Conservation (phyloP, 2,329 filamentous ascomycete genomes). For the Cyphellophora europaea region DNA sequence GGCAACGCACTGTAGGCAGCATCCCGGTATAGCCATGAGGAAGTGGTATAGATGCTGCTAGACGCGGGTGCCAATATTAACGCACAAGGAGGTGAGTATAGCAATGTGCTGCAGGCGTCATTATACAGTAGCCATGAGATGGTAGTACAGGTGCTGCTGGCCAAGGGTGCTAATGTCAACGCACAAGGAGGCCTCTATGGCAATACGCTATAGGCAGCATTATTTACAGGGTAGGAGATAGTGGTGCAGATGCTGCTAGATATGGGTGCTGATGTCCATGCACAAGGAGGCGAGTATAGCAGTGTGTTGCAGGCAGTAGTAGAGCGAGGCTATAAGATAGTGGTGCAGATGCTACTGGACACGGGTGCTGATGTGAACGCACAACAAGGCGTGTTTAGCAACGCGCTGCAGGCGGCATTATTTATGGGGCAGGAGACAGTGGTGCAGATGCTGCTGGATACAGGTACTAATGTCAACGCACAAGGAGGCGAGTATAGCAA, state of each 20-base stretch:
- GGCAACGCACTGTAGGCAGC: slow-evolving; percentile 14
- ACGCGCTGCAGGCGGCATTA: slow-evolving; percentile 15
- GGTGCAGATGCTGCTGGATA: slow-evolving; percentile 12
- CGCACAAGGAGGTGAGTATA: slow-evolving; percentile 6
- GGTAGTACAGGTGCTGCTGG: slow-evolving; percentile 7
- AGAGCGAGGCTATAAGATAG: slow-evolving; percentile 1
- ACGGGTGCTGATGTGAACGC: slow-evolving; percentile 5
- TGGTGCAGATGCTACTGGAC: slow-evolving; percentile 6
- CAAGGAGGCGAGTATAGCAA: slow-evolving; percentile 8
- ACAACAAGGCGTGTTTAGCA: slow-evolving; percentile 4
- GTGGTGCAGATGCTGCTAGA: slow-evolving; percentile 7
- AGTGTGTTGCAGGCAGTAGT: background rate
- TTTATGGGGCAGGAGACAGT: slow-evolving; percentile 6
- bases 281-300: slow-evolving; percentile 4
- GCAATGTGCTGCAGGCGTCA: slow-evolving; percentile 7
- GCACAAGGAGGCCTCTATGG: slow-evolving; percentile 6
- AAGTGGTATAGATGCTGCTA: slow-evolving; percentile 4
- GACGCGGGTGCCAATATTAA: slow-evolving; percentile 10
- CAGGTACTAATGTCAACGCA: slow-evolving; percentile 14
- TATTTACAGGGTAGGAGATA: slow-evolving; percentile 4
- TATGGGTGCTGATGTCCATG: slow-evolving; percentile 5
- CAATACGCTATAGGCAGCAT: slow-evolving; percentile 10
- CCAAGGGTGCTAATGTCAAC: slow-evolving; percentile 16
- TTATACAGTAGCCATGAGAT: slow-evolving; percentile 3
- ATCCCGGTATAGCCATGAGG: slow-evolving; percentile 3